Evolutionary conservation across 1,139 yeast genomes (phyloP).

Genomic region (Suhomyces chickasaworum): DNA sequence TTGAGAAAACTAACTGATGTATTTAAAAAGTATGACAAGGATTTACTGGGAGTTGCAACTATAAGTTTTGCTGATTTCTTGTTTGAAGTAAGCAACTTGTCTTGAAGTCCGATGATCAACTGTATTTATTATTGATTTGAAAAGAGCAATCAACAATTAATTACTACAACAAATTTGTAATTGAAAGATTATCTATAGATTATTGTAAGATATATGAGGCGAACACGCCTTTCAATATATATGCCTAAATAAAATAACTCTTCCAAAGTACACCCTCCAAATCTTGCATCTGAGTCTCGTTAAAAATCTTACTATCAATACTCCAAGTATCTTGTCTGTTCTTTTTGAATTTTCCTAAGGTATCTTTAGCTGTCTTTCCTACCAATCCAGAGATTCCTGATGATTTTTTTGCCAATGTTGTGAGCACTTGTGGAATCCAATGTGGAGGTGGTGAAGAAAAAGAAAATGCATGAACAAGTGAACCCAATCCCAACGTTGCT

Average conservation of each 20-base stretch:
- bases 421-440: slow-evolving; percentile 82
- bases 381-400: slow-evolving; percentile 74
- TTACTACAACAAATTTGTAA: slow-evolving; percentile 14
- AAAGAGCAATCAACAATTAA: slow-evolving; percentile 51
- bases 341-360: slow-evolving; percentile 83
- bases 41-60: slow-evolving; percentile 76
- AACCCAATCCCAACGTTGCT: slow-evolving; percentile 86
- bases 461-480: slow-evolving; percentile 87
- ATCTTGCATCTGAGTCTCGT: slow-evolving; percentile 81
- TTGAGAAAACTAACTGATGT: slow-evolving; percentile 75
- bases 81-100: slow-evolving; percentile 55
- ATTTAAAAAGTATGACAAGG: slow-evolving; percentile 75
- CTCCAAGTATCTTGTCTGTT: slow-evolving; percentile 98
- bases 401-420: slow-evolving; percentile 68
- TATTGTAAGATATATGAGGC: neutral
- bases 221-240: neutral
- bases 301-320: slow-evolving; percentile 76
- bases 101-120: slow-evolving; percentile 13
- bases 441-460: slow-evolving; percentile 87
- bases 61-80: slow-evolving; percentile 78
- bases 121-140: slow-evolving; percentile 1
- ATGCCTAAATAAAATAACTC: slow-evolving; percentile 73
- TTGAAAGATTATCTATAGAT: neutral
- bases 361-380: slow-evolving; percentile 83
- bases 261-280: slow-evolving; percentile 94